These are phyloP conservation scores for Hypocrella siamensis DNA, from an alignment of 2,329 filamentous ascomycete genomes.

Conservation along the genomic window DNA sequence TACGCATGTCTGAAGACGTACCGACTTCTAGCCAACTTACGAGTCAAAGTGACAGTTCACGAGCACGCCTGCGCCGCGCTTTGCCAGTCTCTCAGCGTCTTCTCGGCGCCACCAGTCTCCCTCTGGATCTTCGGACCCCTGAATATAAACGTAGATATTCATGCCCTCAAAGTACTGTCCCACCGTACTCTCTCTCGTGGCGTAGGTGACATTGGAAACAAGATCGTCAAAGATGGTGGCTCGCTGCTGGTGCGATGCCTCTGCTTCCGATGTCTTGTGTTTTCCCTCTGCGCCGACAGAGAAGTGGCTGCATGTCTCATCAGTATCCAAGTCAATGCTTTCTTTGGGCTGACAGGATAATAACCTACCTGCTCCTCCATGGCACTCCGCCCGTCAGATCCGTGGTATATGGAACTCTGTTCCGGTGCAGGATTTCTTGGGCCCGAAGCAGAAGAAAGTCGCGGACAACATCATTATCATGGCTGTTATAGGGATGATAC, in stretches of 20 bases:
- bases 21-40: conserved; percentile 18
- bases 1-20: not conserved
- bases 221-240: conserved; percentile 67
- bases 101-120: conserved; percentile 55
- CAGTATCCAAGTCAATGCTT: not conserved
- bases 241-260: conserved; percentile 3
- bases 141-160: conserved; percentile 85
- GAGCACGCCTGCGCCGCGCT: conserved; percentile 60
- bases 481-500: conserved; percentile 84
- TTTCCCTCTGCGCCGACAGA: not conserved
- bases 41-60: conserved; percentile 91
- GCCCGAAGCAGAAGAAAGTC: conserved; percentile 60
- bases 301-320: conserved; percentile 1
- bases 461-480: conserved; percentile 65
- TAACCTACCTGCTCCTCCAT: conserved; percentile 6
- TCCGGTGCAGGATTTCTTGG: conserved; percentile 49
- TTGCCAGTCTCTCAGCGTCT: conserved; percentile 24
- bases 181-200: conserved; percentile 4
- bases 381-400: conserved; percentile 19
- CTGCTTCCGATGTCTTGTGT: not conserved
- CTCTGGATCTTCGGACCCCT: conserved; percentile 58
- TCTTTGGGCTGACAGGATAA: too few relatives aligned
- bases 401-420: conserved; percentile 31
- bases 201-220: conserved; percentile 60
- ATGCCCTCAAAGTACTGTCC: conserved; percentile 79